Percentiles rank a stretch among this genome's conserved stretches.
These are phyloP conservation scores for Trypanosoma cruzi DNA, from an alignment of 208 protist species.

Conservation along the genomic window DNA sequence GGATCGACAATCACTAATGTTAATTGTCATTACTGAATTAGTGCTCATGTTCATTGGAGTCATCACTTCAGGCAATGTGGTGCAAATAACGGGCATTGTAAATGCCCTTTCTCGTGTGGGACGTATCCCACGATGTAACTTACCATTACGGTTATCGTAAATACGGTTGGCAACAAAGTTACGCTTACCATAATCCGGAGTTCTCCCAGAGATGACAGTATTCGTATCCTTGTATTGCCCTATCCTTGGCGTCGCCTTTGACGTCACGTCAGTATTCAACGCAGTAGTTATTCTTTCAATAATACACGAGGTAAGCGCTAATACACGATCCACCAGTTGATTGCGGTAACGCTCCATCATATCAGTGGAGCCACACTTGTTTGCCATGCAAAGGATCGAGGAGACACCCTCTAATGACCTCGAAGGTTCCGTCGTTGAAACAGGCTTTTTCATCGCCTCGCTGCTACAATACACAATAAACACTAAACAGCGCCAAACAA, in stretches of 20 bases:
- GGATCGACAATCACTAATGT: background rate
- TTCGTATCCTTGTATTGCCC: background rate
- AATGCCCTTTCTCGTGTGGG: background rate
- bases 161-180: background rate
- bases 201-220: background rate
- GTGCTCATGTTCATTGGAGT: background rate
- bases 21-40: background rate
- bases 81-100: background rate
- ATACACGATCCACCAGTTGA: conserved; percentile 6
- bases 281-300: conserved; percentile 9
- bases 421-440: background rate
- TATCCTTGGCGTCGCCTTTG: background rate
- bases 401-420: background rate
- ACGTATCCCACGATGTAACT: background rate
- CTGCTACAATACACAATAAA: background rate
- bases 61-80: background rate
- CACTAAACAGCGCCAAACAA: background rate
- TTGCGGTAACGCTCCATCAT: background rate
- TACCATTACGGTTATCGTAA: background rate
- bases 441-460: background rate
- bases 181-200: background rate
- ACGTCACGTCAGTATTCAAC: background rate
- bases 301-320: conserved; percentile 3
- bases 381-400: background rate
- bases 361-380: background rate